phyloP scores from a whole-genome alignment of 1,284 basidiomycete genomes.

The Cutaneotrichosporon curvatum region DNA sequence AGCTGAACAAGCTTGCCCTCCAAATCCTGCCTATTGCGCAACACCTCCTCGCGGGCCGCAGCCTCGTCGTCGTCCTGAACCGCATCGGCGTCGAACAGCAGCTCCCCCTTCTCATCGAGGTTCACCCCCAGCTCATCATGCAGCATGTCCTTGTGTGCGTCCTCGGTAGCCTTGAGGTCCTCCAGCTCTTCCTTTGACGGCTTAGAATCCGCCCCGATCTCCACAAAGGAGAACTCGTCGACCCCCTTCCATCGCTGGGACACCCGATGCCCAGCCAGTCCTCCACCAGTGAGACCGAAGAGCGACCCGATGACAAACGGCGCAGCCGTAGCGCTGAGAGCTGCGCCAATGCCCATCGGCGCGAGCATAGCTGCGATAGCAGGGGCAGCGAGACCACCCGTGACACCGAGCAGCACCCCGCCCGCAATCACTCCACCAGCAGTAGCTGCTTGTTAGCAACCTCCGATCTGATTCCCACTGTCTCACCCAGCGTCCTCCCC shows the following conservation, averaged over 20 bases:
- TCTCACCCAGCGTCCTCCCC: constrained; percentile 41
- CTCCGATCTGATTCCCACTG: background rate
- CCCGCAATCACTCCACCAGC: constrained; percentile 49
- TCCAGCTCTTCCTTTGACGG: constrained; percentile 38
- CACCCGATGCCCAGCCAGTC: constrained; percentile 49
- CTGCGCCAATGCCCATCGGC: constrained; percentile 45
- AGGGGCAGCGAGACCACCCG: constrained; percentile 52
- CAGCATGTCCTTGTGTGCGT: constrained; percentile 2
- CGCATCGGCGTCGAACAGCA: constrained; percentile 2
- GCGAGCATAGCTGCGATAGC: constrained; percentile 50
- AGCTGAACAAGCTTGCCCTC: constrained; percentile 3
- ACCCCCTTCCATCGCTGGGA: constrained; percentile 51
- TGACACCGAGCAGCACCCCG: constrained; percentile 50
- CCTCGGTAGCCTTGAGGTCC: constrained; percentile 23
- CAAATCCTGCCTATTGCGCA: constrained; percentile 7
- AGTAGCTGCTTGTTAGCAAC: constrained; percentile 38
- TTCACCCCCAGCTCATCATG: constrained; percentile 4
- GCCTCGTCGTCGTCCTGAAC: constrained; percentile 1
- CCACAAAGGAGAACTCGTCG: constrained; percentile 50
- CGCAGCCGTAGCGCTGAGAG: constrained; percentile 46
- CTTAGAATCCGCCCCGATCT: constrained; percentile 41
- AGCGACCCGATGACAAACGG: constrained; percentile 51
- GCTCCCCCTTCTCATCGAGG: constrained; percentile 2
- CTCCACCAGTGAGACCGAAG: constrained; percentile 52
- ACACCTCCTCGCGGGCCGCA: constrained; percentile 7